phyloP scores from a whole-genome alignment of 371 early-diverging fungal species.

The Zopfochytrium polystomum region DNA sequence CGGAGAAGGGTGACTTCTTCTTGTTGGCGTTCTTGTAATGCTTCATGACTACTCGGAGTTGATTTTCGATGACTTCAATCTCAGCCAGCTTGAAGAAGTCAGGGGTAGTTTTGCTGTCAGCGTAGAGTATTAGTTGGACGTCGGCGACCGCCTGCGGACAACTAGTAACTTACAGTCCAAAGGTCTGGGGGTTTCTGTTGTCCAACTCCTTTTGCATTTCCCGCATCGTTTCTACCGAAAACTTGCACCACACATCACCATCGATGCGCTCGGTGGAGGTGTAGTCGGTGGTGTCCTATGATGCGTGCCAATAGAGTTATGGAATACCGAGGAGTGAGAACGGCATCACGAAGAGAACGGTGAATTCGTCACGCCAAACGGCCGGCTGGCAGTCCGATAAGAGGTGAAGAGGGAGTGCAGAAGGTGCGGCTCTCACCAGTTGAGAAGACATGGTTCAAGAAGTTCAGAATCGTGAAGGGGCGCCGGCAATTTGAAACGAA shows the following conservation, averaged over 20 bases:
- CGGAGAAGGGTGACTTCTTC: constrained; percentile 27
- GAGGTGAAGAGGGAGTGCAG: neutral
- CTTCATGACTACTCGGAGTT: constrained; percentile 18
- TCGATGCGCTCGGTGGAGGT: constrained; percentile 21
- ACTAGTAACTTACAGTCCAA: constrained; percentile 21
- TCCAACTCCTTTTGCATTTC: constrained; percentile 24
- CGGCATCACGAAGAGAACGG: neutral
- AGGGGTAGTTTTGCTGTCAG: constrained; percentile 1
- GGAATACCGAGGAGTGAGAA: neutral
- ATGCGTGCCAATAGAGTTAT: neutral
- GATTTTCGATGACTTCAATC: constrained; percentile 27
- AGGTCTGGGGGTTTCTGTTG: constrained; percentile 26
- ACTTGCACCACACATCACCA: constrained; percentile 13
- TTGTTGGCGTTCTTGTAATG: constrained; percentile 23
- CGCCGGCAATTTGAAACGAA: too few relatives aligned
- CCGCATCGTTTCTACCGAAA: constrained; percentile 6
- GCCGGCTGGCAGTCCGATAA: neutral
- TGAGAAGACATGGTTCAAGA: constrained; percentile 1
- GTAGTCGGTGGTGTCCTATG: constrained; percentile 18
- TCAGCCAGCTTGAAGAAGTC: constrained; percentile 12
- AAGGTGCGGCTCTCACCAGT: neutral
- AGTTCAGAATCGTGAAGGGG: too few relatives aligned
- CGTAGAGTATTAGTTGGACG: neutral
- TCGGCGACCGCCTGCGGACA: neutral
- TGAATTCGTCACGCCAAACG: neutral